Percentiles rank a stretch among this genome's conserved stretches.
Evolutionary conservation across 495 filamentous ascomycete species (phyloP).

Genomic region (Aspergillus incahuasiensis): DNA sequence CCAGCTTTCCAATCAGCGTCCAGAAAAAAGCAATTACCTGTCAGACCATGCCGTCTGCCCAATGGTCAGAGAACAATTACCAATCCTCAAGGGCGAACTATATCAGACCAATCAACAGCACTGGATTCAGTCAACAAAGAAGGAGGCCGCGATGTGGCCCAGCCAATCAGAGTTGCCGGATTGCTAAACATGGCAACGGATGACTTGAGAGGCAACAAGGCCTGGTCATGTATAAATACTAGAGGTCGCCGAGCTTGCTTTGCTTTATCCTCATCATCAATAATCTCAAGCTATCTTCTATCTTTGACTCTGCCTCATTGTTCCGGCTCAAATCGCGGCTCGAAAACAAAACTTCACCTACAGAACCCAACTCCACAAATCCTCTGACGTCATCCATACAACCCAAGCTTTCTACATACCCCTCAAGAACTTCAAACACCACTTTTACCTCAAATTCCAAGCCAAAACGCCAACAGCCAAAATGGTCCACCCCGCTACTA

Average conservation of each 20-base stretch:
- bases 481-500: conserved; percentile 51
- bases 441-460: background rate
- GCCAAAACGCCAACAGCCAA: conserved; percentile 16
- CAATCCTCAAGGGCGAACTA: background rate
- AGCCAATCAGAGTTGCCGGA: conserved; percentile 25
- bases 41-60: background rate
- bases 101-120: background rate
- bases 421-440: background rate
- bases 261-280: background rate
- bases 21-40: background rate
- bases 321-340: background rate
- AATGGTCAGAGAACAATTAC: conserved; percentile 6
- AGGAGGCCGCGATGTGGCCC: background rate
- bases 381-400: background rate
- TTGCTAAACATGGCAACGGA: conserved; percentile 24
- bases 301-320: background rate
- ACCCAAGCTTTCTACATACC: background rate
- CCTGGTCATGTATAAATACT: conserved; percentile 29
- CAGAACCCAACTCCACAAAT: background rate
- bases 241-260: conserved; percentile 1
- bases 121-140: background rate
- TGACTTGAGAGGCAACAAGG: conserved; percentile 14
- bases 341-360: no score
- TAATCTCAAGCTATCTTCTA: background rate
- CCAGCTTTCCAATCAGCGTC: background rate